Base-by-base conservation (phyloP, 1,139 yeast genomes). In the Barnettozyma hawaiiensis region DNA sequence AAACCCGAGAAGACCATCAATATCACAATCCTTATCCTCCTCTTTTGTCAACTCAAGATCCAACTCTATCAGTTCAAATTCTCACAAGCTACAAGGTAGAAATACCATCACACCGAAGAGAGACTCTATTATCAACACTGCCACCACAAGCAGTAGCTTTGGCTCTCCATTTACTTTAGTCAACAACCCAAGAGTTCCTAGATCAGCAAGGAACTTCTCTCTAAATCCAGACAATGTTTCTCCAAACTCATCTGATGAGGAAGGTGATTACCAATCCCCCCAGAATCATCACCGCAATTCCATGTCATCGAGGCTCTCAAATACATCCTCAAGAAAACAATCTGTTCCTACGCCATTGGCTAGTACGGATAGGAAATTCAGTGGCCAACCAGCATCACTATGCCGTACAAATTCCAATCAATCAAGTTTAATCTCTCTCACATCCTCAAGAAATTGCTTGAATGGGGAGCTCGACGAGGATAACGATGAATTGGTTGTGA, bases 1-100 rank as follows among this genome's bases (percentile, higher is more conserved):
- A 70, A 59, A 65, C 47, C 65, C 74, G 32, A 72, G 81, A 58
- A 71, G 85, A 60, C 86, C 86, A 19, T 70, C 81, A 5, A 60
- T 72, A 19, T 51, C 65, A 3, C 67, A 67, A 35, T 61, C 70
- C 2, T 48, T 64, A 22, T 62, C 70, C 3, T 60, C 68, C 2
- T 57, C 64, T 7, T 53, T 62, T 38, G 44, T 65, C 19, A 54
- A 53, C 31, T 53, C 59, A 7, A 45, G 57, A 20, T 47, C 56
- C 40, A 49, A 47, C 27, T 50, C 54, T 5, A 37, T 49, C 11
- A 23, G 35, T 19, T 40, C 21, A 16, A 41, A 37, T 35, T 32
- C 34, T 10, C 24, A 21, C 26, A 33, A 38, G 35, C 32, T 28
- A 20, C 31, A 23, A 12, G 31, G 26, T 27, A 37, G 44, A 14